phyloP scores from a whole-genome alignment of 257 asterid species.

The Echium plantagineum region DNA sequence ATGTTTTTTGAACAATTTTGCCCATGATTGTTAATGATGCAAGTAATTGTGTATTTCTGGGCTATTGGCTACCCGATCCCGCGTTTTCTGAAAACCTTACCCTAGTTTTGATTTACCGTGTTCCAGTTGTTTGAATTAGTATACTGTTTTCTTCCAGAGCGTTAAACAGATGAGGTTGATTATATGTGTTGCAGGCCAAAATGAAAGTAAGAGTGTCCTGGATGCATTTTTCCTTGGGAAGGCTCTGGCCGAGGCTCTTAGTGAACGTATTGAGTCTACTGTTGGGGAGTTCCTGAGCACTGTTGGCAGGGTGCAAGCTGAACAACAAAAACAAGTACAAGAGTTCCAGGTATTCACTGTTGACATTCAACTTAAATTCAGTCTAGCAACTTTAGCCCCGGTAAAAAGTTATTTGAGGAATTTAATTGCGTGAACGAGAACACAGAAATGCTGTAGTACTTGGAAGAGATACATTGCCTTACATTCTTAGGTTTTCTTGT shows the following conservation, averaged over 20 bases:
- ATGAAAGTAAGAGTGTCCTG: conserved; percentile 53
- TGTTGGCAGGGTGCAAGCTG: conserved; percentile 73
- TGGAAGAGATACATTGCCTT: too few relatives aligned
- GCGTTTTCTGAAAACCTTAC: too few relatives aligned
- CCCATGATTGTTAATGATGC: too few relatives aligned
- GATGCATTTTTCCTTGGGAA: conserved; percentile 93
- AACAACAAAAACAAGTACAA: conserved; percentile 71
- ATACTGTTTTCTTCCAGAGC: too few relatives aligned
- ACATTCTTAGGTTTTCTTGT: too few relatives aligned
- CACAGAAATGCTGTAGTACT: too few relatives aligned
- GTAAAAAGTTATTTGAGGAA: too few relatives aligned
- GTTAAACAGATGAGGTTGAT: too few relatives aligned
- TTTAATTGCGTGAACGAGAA: too few relatives aligned
- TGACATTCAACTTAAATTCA: not conserved
- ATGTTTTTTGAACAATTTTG: too few relatives aligned
- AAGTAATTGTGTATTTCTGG: not conserved
- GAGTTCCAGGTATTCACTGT: conserved; percentile 58
- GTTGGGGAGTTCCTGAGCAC: conserved; percentile 74
- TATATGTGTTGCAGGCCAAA: conserved; percentile 39
- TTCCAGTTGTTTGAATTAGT: not conserved
- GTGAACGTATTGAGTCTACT: conserved; percentile 59
- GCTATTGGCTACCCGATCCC: too few relatives aligned
- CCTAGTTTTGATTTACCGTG: too few relatives aligned
- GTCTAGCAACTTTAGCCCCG: not conserved
- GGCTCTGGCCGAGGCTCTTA: conserved; percentile 76